Evolutionary conservation across 768 basidiomycete species (phyloP).

Genomic region (Hebeloma cylindrosporum): DNA sequence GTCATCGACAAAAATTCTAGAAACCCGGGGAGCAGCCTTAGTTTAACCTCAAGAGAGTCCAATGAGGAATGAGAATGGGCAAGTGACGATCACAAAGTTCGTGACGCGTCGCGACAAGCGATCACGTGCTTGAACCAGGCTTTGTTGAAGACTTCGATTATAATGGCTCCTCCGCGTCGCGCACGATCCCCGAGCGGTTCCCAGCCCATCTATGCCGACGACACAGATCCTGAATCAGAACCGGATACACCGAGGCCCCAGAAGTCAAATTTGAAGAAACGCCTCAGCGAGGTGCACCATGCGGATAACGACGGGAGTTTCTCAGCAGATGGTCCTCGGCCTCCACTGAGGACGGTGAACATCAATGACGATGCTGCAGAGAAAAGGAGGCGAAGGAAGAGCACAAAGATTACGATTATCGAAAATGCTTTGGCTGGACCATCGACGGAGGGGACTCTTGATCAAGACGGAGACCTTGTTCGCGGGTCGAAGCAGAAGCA

Average conservation of each 20-base stretch:
- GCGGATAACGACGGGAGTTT: conserved; percentile 46
- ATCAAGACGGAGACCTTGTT: conserved; percentile 44
- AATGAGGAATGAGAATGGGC: too few species aligned
- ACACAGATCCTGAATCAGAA: conserved; percentile 40
- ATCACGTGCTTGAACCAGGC: conserved; percentile 38
- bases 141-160: conserved; percentile 42
- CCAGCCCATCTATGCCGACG: conserved; percentile 36
- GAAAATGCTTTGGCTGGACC: conserved; percentile 60
- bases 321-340: conserved; percentile 35
- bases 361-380: conserved; percentile 87
- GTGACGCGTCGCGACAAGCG: conserved; percentile 25
- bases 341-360: conserved; percentile 49
- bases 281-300: conserved; percentile 58
- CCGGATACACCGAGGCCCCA: conserved; percentile 39
- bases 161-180: conserved; percentile 39
- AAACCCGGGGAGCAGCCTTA: too few species aligned
- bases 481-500: conserved; percentile 53
- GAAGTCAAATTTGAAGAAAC: conserved; percentile 50
- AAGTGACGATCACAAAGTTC: conserved; percentile 15
- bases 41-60: too few species aligned
- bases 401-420: conserved; percentile 59
- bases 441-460: conserved; percentile 48
- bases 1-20: too few species aligned
- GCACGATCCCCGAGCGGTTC: conserved; percentile 35
- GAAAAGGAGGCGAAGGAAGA: conserved; percentile 80